Percentiles rank a stretch among this genome's conserved stretches.
Conservation (phyloP, 345 rosid genomes). For the Brassica incana region DNA sequence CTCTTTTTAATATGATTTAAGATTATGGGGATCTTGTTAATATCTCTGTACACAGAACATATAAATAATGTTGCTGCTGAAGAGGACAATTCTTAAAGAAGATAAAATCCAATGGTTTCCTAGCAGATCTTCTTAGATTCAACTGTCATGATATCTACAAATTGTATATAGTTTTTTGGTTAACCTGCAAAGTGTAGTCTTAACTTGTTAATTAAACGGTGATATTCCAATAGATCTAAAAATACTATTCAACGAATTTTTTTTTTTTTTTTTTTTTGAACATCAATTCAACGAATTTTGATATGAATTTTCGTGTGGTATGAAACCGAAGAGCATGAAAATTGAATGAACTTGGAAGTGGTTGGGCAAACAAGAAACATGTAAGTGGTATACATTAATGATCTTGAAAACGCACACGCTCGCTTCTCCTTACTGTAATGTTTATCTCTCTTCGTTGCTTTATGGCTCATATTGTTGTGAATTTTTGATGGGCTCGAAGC, state of each 20-base stretch:
- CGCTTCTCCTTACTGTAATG: conserved; percentile 31
- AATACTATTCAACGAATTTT: conserved; percentile 6
- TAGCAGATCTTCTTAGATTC: conserved; percentile 14
- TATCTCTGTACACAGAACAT: conserved; percentile 20
- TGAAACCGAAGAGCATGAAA: conserved; percentile 12
- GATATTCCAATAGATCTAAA: conserved; percentile 7
- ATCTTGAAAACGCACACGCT: conserved; percentile 35
- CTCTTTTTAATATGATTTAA: not conserved
- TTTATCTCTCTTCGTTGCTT: conserved; percentile 10
- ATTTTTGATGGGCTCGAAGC: conserved; percentile 3
- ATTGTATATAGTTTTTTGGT: not conserved
- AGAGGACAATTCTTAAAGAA: conserved; percentile 4
- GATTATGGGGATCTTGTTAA: conserved; percentile 21
- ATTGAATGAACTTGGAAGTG: conserved; percentile 30
- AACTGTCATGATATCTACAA: not conserved
- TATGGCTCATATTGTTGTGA: conserved; percentile 10
- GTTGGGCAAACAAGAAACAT: conserved; percentile 37
- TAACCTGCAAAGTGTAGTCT: not conserved
- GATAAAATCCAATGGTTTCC: conserved; percentile 16
- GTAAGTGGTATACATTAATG: conserved; percentile 19
- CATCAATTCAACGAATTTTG: not conserved
- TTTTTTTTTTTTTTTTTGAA: too few species aligned
- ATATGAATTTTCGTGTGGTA: not conserved
- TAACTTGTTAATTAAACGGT: not conserved
- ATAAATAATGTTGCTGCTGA: conserved; percentile 10